A percentile compares a stretch with the other conserved stretches of the same genome.
Conservation (phyloP, 345 rosid species). For the Salix brachista region DNA sequence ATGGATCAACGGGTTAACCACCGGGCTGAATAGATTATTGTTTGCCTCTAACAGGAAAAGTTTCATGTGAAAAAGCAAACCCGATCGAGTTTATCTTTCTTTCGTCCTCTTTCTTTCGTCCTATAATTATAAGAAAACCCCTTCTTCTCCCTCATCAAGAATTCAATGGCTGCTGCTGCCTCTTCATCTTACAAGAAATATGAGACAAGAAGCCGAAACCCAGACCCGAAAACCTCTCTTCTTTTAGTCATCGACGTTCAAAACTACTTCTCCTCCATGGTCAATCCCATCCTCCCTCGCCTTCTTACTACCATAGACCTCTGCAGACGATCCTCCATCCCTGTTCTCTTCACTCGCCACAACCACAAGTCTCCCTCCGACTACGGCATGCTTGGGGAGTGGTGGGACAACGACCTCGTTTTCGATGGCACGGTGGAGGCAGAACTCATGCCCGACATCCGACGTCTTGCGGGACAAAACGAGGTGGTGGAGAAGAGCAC, state of each 20-base stretch:
- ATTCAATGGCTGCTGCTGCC: neutral
- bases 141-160: neutral
- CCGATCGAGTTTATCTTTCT: too few species aligned
- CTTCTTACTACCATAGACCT: constrained; percentile 47
- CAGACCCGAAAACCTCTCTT: constrained; percentile 44
- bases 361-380: constrained; percentile 50
- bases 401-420: constrained; percentile 60
- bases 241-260: constrained; percentile 72
- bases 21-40: too few species aligned
- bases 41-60: too few species aligned
- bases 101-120: too few species aligned
- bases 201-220: constrained; percentile 48
- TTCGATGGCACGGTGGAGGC: constrained; percentile 56
- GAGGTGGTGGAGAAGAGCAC: constrained; percentile 68
- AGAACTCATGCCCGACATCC: constrained; percentile 48
- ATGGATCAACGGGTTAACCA: too few species aligned
- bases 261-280: constrained; percentile 55
- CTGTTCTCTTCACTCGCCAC: constrained; percentile 82
- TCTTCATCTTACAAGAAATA: constrained; percentile 38
- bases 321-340: constrained; percentile 63
- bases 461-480: constrained; percentile 14
- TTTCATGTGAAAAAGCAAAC: too few species aligned
- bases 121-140: neutral
- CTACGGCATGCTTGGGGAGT: constrained; percentile 56
- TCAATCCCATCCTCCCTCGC: constrained; percentile 50